A percentile compares a stretch with the other conserved stretches of the same genome.
These are phyloP conservation scores for Urtica urens DNA, from an alignment of 306 rosid species.

Conservation along the genomic window DNA sequence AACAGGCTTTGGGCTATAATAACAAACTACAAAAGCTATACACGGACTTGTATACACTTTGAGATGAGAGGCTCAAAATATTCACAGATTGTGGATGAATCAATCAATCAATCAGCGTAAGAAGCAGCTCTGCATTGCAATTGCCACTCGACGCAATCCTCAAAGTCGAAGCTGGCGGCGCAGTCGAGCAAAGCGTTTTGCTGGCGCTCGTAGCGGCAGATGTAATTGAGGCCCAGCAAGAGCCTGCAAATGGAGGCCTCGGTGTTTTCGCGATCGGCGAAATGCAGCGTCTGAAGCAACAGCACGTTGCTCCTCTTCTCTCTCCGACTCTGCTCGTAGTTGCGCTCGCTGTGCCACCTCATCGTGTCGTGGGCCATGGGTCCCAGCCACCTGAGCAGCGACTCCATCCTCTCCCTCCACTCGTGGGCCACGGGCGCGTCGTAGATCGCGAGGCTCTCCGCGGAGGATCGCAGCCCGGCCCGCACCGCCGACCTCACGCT, in stretches of 20 bases:
- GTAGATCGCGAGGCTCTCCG: constrained; percentile 71
- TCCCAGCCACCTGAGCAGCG: constrained; percentile 64
- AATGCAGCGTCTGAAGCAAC: constrained; percentile 72
- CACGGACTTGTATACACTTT: too few relatives aligned
- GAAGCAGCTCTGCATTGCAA: constrained; percentile 57
- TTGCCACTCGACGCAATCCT: constrained; percentile 84
- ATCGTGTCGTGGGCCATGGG: constrained; percentile 90
- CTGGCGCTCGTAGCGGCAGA: constrained; percentile 90
- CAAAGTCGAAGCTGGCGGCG: constrained; percentile 81
- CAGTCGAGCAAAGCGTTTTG: constrained; percentile 84
- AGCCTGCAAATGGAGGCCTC: constrained; percentile 80
- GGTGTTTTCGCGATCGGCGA: constrained; percentile 66
- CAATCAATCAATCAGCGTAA: constrained; percentile 37
- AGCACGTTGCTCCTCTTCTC: constrained; percentile 61
- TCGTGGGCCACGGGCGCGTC: constrained; percentile 97
- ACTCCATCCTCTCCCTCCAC: constrained; percentile 84
- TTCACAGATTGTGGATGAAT: too few relatives aligned
- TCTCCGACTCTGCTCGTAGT: constrained; percentile 75
- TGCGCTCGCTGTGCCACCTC: constrained; percentile 94
- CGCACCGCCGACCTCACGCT: constrained; percentile 65
- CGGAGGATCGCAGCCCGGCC: constrained; percentile 65
- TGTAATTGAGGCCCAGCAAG: constrained; percentile 85
- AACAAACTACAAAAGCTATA: too few relatives aligned
- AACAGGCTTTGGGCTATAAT: too few relatives aligned
- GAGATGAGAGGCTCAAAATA: too few relatives aligned